These are phyloP conservation scores for Chenopodium suecicum DNA, from an alignment of 148 eudicot genomes.

Conservation along the genomic window DNA sequence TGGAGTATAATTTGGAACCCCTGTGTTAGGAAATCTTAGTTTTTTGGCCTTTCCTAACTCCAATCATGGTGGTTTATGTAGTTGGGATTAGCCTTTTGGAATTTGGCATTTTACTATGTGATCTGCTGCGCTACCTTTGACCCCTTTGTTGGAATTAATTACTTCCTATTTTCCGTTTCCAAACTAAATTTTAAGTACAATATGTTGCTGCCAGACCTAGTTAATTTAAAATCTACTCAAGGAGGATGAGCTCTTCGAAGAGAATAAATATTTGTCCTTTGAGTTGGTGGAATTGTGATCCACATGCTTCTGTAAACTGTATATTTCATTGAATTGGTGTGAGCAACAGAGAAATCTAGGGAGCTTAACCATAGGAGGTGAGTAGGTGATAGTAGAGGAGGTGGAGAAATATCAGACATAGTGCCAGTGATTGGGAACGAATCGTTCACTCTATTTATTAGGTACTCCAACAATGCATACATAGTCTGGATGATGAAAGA, in stretches of 20 bases:
- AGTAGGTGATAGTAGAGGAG: no score
- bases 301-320: no score
- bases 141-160: not conserved
- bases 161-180: not conserved
- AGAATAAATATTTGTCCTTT: no score
- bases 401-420: not conserved
- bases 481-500: no score
- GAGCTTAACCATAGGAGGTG: no score
- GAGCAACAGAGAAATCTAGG: no score
- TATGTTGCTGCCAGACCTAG: not conserved
- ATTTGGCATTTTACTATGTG: not conserved
- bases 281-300: no score
- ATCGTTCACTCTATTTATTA: not conserved
- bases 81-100: not conserved
- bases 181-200: no score
- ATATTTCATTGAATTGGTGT: no score
- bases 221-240: not conserved
- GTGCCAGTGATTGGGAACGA: not conserved
- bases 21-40: not conserved
- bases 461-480: no score
- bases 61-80: not conserved
- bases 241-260: no score
- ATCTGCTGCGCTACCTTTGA: not conserved
- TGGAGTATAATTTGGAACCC: not conserved
- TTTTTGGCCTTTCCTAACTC: not conserved